Evolutionary conservation across 2,329 filamentous ascomycete species (phyloP), one percentile per base, ranked within the genome.

Genomic region (Penicillium sp.): DNA sequence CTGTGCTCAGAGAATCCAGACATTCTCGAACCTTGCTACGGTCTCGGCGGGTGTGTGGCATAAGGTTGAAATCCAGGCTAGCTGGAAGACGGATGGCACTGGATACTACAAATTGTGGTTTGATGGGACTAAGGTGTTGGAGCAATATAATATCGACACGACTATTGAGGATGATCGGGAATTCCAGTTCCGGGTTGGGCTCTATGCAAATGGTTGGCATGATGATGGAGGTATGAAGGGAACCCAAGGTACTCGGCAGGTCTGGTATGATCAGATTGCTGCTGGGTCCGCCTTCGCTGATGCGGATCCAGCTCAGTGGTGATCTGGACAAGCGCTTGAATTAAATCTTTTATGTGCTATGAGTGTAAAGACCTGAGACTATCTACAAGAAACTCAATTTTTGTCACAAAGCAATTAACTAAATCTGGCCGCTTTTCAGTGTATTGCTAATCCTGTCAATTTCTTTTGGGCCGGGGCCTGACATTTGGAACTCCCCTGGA

Each of bases 251-350:
- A 71, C 69, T 18, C 64, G 75, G 8, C 67, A 75, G 61, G 57
- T 77, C n/a, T 78, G 74, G 72, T 75, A 70, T 52, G 75, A 77
- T 51, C 69, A 76, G 63, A 69, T 77, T 48, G 67, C 70, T 5
- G 62, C 71, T 6, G 75, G 73, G 1, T 70, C 69, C 2, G 64
- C 58, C 1, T 71, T 69, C 49, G 59, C 60, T 7, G 71, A 74
- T 55, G 70, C 65, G 1, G 66, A 72, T 47, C 66, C 69, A 1
- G 42, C 27, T 20, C 34, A 47, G 35, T 50, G 42, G 49, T 45
- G 20, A 28, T 20, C 18, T 20, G 18, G 18, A 4, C 18, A 20
- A 20, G 18, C 3, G 2, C 18, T 2, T 2, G 18, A 4, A 3
- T 20, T 4, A 4, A 20, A 1, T 3, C 3, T 3, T 3, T 20